Conservation (phyloP, 495 filamentous ascomycete genomes). For the Chaetomium fimeti region DNA sequence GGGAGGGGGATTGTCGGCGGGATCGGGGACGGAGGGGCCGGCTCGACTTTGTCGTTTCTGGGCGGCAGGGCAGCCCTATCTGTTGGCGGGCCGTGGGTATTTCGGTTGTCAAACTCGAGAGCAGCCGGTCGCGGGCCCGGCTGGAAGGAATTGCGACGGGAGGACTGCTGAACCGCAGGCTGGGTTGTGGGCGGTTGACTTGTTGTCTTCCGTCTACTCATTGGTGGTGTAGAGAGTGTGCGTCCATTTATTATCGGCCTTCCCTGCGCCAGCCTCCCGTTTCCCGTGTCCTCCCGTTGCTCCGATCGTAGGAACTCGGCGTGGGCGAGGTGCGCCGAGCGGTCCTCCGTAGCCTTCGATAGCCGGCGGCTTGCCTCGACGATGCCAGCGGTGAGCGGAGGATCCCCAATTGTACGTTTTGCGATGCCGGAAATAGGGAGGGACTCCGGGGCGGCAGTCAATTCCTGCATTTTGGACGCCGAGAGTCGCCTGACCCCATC, state of each 20-base stretch:
- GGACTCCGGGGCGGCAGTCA: conserved; percentile 54
- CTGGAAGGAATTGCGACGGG: conserved; percentile 38
- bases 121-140: conserved; percentile 30
- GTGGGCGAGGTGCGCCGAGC: conserved; percentile 10
- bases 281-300: conserved; percentile 1
- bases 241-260: conserved; percentile 31
- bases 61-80: conserved; percentile 15
- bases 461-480: conserved; percentile 54
- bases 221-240: conserved; percentile 48
- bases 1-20: conserved; percentile 72
- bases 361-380: conserved; percentile 34
- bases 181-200: conserved; percentile 31
- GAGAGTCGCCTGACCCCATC: conserved; percentile 54
- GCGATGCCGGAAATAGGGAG: conserved; percentile 44
- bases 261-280: conserved; percentile 4
- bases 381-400: conserved; percentile 39
- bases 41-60: conserved; percentile 30
- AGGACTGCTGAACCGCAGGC: conserved; percentile 25
- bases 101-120: conserved; percentile 34
- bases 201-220: conserved; percentile 38
- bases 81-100: conserved; percentile 21
- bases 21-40: conserved; percentile 61
- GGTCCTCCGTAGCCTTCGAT: conserved; percentile 33
- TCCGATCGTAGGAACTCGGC: not conserved
- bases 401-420: conserved; percentile 27